Evolutionary conservation across 1,139 yeast genomes (phyloP), one percentile per base, ranked within the genome.

Genomic region (Blastobotrys indianensis): DNA sequence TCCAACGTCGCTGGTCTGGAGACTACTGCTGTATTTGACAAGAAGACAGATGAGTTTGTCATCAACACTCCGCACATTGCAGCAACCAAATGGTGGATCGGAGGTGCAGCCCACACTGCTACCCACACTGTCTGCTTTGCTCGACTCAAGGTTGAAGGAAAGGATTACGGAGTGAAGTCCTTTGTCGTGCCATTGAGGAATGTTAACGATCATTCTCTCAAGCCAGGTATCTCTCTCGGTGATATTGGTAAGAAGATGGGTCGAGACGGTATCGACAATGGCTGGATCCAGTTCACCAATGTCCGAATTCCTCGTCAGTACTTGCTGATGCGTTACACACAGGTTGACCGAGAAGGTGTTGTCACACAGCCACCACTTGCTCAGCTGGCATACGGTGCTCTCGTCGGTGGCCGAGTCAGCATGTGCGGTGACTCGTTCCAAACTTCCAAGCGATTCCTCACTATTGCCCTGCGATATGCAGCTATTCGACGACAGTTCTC

Each of bases 41-140:
- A 73, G 40, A 70, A 67, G 28, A 74, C 74, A 29, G 87, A 85
- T 59, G 79, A 80, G 52, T 85, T 88, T 57, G 66, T 77, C 46
- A 80, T 88, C 55, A 79, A 85, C 64, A 88, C 97, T 20, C 97
- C 97, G 6, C 86, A 86, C 62, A 69, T 85, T 52, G 88, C 92
- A 46, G 96, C 96, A 34, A 86, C 96, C 49, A 88, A 88, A 68
- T 88, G 96, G 96, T 88, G 97, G 97, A 88, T 88, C 60, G 97
- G 96, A 46, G 97, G 97, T 61, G 96, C 96, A 45, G 96, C 96
- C 5, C 95, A 86, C 63, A 82, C 95, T 23, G 84, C 96, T 8
- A 85, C 92, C 41, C 96, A 88, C 67, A 72, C 87, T 23, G 77
- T 84, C 32, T 82, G 78, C 42, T 88, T 81, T 61, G 96, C 96